Evolutionary conservation across 2,329 filamentous ascomycete species (phyloP).

Genomic region (Fonsecaea erecta): DNA sequence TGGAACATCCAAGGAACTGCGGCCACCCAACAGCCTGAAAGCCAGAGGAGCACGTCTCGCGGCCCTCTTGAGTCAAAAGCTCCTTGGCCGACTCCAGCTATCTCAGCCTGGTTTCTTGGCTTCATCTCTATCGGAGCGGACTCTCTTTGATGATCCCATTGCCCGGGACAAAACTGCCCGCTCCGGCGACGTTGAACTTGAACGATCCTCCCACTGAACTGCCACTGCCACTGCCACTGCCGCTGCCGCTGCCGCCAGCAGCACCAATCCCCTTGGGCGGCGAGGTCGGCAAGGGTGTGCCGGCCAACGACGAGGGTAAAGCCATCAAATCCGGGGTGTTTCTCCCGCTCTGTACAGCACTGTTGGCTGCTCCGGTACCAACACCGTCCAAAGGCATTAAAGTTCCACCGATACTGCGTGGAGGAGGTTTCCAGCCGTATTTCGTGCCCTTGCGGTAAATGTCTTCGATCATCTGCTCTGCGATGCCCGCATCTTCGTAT

Average conservation of each 20-base stretch:
- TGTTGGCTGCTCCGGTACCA: conserved; percentile 32
- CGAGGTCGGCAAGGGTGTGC: conserved; percentile 25
- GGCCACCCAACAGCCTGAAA: background rate
- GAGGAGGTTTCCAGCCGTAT: conserved; percentile 62
- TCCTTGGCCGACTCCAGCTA: background rate
- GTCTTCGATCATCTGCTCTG: conserved; percentile 82
- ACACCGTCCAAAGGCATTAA: conserved; percentile 38
- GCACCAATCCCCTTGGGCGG: conserved; percentile 21
- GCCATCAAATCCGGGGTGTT: conserved; percentile 39
- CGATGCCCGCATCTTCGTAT: conserved; percentile 81
- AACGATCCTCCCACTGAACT: conserved; percentile 19
- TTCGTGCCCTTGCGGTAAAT: conserved; percentile 73
- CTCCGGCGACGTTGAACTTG: conserved; percentile 29
- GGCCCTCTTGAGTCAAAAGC: background rate
- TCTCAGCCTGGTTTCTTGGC: background rate
- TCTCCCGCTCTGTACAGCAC: conserved; percentile 37
- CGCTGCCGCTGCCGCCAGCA: conserved; percentile 12
- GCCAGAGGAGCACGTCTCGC: background rate
- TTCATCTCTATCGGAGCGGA: conserved; percentile 29
- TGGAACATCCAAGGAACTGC: background rate
- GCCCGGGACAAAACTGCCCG: conserved; percentile 33
- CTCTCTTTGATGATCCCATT: conserved; percentile 36
- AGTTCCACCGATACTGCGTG: conserved; percentile 40
- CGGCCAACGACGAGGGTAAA: conserved; percentile 1
- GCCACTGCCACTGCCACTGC: conserved; percentile 1